Evolutionary conservation across 2,329 filamentous ascomycete genomes (phyloP), one percentile per base, ranked within the genome.

Genomic region (Alternaria sp.): DNA sequence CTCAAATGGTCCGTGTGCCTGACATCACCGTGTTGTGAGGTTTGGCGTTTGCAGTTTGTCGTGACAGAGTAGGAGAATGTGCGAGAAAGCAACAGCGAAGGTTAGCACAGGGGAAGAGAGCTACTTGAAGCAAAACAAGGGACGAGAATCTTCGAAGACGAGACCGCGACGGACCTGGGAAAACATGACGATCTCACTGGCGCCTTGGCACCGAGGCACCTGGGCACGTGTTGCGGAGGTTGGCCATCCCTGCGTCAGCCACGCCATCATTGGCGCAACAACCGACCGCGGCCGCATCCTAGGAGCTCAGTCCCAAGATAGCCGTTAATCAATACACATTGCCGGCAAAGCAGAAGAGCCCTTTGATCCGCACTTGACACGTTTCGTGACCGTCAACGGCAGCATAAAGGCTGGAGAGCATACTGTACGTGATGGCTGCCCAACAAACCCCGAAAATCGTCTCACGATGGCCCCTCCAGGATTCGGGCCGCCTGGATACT

Each of bases 1-100:
- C 70, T 70, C 61, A 71, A 67, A 58, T 69, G 69, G 74, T 71
- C 69, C 69, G 72, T 69, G 71, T 61, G 64, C 70, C 61, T 79
- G 74, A 77, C 76, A 74, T 74, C 66, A 71, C 65, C 65, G 54
- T 56, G 51, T 67, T 52, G 40, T 23, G 43, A 26, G 32, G 47
- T 49, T 19, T 45, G 46, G 54, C 51, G 50, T 51, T 32, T 50
- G 56, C 54, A 49, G 54, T 23, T 50, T 55, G 62, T 54, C 61
- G 51, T 57, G 19, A 25, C 52, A 59, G 12, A 45, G 43, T 36
- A 43, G 21, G 62, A 25, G 40, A 44, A 26, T 30, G 23, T 44
- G 52, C 32, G 23, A 54, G 21, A 54, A 10, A 9, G 21, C 21
- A 26, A 19, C 28, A 47, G 15, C 21, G 28, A 49, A 21, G 19